Evolutionary conservation across 176 grass and related monocot species (phyloP), one percentile per base, ranked within the genome.

Genomic region (Luzula sylvatica): DNA sequence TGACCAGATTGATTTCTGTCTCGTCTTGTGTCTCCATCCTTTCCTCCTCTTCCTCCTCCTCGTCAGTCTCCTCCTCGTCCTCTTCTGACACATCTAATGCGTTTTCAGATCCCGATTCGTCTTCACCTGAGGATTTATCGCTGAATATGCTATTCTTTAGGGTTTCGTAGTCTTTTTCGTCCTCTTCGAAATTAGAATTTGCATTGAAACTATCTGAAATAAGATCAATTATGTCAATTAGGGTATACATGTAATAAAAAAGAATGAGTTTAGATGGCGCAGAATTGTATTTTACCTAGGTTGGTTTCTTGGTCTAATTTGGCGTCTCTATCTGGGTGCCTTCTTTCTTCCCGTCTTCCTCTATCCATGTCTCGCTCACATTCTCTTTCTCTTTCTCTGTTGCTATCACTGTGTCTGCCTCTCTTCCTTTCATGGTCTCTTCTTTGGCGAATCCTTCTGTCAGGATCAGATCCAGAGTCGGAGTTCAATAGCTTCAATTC

Each of bases 151-250:
- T 82, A 53, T 55, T 80, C 52, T 96, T 96, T 38, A 96, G 51
- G 41, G 78, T 73, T 45, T 96, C 92, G 55, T 96, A 96, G 0
- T 77, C 85, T 52, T 96, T 96, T 50, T 96, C 92, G 42, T 96
- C 92, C 47, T 96, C 85, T 59, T 59, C 9, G 4, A 86, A 96
- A 72, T 86, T 87, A 1, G 55, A 75, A 47, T 86, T 96, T 71
- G 68, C 65, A 55, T 68, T 77, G 71, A 90, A 96, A 74, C 88
- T 74, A 90, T 96, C 89, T 88, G 83, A 52, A 69, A 24, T 56
- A 65, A 19, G 22, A 80, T 23, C n/a, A n/a, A n/a, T n/a, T n/a
- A n/a, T n/a, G n/a, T n/a, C n/a, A n/a, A n/a, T n/a, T n/a, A n/a
- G n/a, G n/a, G n/a, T n/a, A n/a, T n/a, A 8, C 5, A 20, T 15